A percentile compares a stretch with the other conserved stretches of the same genome.
Conservation (phyloP, 2,329 filamentous ascomycete species). For the Penicillium sp. region DNA sequence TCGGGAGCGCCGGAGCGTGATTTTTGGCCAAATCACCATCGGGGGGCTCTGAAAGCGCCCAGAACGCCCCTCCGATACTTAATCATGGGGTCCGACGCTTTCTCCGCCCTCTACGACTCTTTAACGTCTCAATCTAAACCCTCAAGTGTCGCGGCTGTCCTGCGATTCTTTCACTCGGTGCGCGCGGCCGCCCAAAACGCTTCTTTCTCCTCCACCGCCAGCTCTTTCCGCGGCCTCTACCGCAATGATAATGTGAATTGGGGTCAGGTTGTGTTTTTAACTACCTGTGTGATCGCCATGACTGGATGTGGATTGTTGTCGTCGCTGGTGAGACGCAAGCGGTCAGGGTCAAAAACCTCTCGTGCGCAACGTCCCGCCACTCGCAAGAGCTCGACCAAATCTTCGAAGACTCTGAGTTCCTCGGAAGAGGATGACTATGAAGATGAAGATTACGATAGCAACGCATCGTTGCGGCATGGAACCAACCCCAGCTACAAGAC, state of each 20-base stretch:
- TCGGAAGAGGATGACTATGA: slow-evolving; percentile 42
- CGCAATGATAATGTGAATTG: slow-evolving; percentile 33
- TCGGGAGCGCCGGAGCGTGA: slow-evolving; percentile 19
- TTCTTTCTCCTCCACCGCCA: slow-evolving; percentile 20
- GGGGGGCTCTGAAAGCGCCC: slow-evolving; percentile 15
- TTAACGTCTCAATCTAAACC: slow-evolving; percentile 12
- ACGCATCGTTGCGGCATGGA: slow-evolving; percentile 32
- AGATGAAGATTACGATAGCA: slow-evolving; percentile 38
- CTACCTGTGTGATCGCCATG: slow-evolving; percentile 37
- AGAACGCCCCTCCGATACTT: slow-evolving; percentile 14
- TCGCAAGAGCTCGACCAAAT: slow-evolving; percentile 26
- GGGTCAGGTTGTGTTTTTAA: slow-evolving; percentile 33
- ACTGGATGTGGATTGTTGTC: slow-evolving; percentile 38
- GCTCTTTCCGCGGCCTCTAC: slow-evolving; percentile 22
- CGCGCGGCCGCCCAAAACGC: slow-evolving; percentile 21
- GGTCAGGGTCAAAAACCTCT: slow-evolving; percentile 16
- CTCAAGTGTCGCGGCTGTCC: slow-evolving; percentile 13
- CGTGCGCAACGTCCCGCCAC: slow-evolving; percentile 5
- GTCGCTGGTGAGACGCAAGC: slow-evolving; percentile 28
- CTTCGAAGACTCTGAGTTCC: slow-evolving; percentile 34
- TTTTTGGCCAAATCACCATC: slow-evolving; percentile 11
- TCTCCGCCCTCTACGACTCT: slow-evolving; percentile 17
- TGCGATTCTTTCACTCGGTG: slow-evolving; percentile 25
- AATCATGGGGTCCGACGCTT: slow-evolving; percentile 22
- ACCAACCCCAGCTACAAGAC: slow-evolving; percentile 21